Evolutionary conservation across 306 rosid genomes (phyloP).

Genomic region (Cicer arietinum): DNA sequence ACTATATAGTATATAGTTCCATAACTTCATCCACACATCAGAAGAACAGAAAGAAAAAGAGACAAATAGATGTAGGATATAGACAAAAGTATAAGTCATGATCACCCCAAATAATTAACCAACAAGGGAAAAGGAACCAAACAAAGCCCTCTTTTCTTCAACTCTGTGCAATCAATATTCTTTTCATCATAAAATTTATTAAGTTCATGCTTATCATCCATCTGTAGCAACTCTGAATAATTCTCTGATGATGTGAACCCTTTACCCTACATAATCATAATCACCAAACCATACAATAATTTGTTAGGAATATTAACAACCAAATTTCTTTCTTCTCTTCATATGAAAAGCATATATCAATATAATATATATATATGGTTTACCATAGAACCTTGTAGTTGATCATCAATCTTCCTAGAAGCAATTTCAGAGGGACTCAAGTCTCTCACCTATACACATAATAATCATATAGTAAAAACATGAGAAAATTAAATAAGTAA

Average conservation of each 20-base stretch:
- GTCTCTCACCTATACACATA: conserved; percentile 60
- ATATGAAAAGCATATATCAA: conserved; percentile 20
- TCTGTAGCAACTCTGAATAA: conserved; percentile 55
- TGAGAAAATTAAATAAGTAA: background rate
- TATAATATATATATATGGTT: conserved; percentile 17
- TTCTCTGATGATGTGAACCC: conserved; percentile 50
- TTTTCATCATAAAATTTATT: conserved; percentile 41
- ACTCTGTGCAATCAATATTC: conserved; percentile 54
- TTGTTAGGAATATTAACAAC: conserved; percentile 35
- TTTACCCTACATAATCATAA: conserved; percentile 56
- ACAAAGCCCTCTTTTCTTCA: conserved; percentile 77
- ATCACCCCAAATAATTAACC: conserved; percentile 64
- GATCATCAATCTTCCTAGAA: conserved; percentile 57
- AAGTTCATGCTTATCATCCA: conserved; percentile 43
- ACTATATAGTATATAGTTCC: background rate
- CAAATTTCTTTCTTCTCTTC: conserved; percentile 18
- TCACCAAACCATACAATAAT: conserved; percentile 32
- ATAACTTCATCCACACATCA: conserved; percentile 21
- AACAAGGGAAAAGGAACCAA: conserved; percentile 83
- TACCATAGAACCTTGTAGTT: conserved; percentile 66
- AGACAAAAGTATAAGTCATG: conserved; percentile 41
- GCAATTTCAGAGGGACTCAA: conserved; percentile 51
- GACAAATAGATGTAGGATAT: conserved; percentile 29
- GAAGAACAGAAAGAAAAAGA: conserved; percentile 38
- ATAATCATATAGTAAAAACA: background rate